Evolutionary conservation across 78 protist genomes (phyloP), one percentile per base, ranked within the genome.

Genomic region (Protostelium mycophagum): DNA sequence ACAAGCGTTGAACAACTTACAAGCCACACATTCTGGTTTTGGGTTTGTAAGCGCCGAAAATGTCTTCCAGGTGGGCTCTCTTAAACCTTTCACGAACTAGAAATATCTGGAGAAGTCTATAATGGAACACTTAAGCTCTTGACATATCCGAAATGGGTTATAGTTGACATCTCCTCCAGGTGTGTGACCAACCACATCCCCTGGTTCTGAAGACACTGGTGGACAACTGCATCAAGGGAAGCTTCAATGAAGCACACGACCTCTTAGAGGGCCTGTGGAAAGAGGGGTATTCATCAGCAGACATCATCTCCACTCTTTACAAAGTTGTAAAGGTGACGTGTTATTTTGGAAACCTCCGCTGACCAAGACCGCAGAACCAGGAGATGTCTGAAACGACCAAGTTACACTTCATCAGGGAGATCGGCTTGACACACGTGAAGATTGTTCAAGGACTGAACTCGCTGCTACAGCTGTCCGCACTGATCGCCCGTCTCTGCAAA

Each of bases 121-220:
- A n/a, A n/a, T n/a, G n/a, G n/a, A n/a, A n/a, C n/a, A n/a, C n/a
- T n/a, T n/a, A n/a, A n/a, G n/a, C n/a, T n/a, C n/a, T n/a, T n/a
- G n/a, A n/a, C n/a, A n/a, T n/a, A n/a, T n/a, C n/a, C n/a, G n/a
- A n/a, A n/a, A n/a, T n/a, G n/a, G n/a, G n/a, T n/a, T n/a, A n/a
- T n/a, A n/a, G 73, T 51, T 51, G 73, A 51, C 31, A 51, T 51
- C 38, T n/a, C n/a, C n/a, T n/a, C n/a, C n/a, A 84, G 94, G 94
- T 97, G 28, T 96, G 98, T 88, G 99, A 99, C 29, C 98, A 97
- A 36, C 99, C 99, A 0, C 99, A 98, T 37, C 99, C 99, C 34
- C 35, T 84, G 25, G 0, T 96, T 0, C 84, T 98, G 16, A 83
- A 89, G 29, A n/a, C 90, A 28, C 90, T 96, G 36, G 0, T 97